These are phyloP conservation scores for Fomitopsis serialis DNA, from an alignment of 768 basidiomycete species.

Conservation along the genomic window DNA sequence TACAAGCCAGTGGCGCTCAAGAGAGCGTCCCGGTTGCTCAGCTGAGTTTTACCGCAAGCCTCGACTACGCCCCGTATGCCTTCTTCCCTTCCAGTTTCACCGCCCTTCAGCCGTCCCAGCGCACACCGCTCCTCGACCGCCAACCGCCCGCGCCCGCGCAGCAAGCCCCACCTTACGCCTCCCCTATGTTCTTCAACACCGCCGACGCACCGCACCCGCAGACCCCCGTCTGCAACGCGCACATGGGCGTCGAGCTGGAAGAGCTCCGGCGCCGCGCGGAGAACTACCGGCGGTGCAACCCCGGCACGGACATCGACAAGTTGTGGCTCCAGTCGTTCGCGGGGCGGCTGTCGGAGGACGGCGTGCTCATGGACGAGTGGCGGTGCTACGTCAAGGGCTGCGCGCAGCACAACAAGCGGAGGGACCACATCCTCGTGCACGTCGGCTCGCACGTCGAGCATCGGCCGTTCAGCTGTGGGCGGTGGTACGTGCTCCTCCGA, in stretches of 20 bases:
- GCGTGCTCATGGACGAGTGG: constrained; percentile 53
- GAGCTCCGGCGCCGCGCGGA: constrained; percentile 53
- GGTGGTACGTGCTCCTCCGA: constrained; percentile 44
- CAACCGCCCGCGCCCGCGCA: background rate
- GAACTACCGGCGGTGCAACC: constrained; percentile 47
- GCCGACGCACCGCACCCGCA: constrained; percentile 7
- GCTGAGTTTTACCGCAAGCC: background rate
- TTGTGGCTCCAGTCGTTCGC: constrained; percentile 64
- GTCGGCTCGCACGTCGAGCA: constrained; percentile 70
- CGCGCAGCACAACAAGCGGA: constrained; percentile 61
- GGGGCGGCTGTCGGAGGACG: constrained; percentile 54
- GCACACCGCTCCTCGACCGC: background rate
- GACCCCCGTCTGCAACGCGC: constrained; percentile 57
- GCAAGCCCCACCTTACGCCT: background rate
- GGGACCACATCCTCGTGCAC: constrained; percentile 72
- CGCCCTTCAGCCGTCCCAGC: background rate
- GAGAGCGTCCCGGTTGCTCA: too few relatives aligned
- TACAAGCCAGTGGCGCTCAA: too few relatives aligned
- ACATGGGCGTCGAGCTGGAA: constrained; percentile 50
- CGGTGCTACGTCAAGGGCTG: constrained; percentile 68
- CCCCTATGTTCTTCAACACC: background rate
- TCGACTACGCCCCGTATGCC: background rate
- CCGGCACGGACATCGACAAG: constrained; percentile 56
- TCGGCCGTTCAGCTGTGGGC: constrained; percentile 55
- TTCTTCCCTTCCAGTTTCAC: background rate